Conservation (phyloP, 1,284 basidiomycete species). For the Cutaneotrichosporon dermatis region DNA sequence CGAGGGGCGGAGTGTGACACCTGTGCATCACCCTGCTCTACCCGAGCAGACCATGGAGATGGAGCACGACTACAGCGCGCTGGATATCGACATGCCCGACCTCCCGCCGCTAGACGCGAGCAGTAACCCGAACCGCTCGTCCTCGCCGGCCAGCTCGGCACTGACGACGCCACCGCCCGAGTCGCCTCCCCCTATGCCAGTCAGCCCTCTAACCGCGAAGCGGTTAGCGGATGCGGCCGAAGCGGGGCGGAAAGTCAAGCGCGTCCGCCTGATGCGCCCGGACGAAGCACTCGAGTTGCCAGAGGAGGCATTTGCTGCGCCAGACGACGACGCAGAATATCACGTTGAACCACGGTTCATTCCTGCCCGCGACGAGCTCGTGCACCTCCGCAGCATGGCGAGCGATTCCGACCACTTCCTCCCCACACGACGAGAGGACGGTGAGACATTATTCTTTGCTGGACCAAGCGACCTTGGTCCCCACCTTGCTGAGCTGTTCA, state of each 20-base stretch:
- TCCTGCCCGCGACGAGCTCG: constrained; percentile 71
- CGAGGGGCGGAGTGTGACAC: too few species aligned
- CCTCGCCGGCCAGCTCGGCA: constrained; percentile 1
- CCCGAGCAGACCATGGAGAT: too few species aligned
- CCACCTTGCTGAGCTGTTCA: constrained; percentile 74
- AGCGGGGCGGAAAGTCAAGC: constrained; percentile 51
- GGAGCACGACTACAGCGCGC: too few species aligned
- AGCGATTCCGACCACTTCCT: constrained; percentile 78
- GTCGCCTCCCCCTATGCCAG: constrained; percentile 38
- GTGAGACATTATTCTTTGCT: constrained; percentile 66
- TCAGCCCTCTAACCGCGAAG: constrained; percentile 56
- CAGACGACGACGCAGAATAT: constrained; percentile 62
- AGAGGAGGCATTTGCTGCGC: not conserved
- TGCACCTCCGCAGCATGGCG: constrained; percentile 75
- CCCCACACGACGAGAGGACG: constrained; percentile 66
- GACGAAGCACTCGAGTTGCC: constrained; percentile 66
- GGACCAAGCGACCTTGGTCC: constrained; percentile 65
- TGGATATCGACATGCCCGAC: constrained; percentile 14
- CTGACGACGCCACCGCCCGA: constrained; percentile 43
- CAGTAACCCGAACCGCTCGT: not conserved
- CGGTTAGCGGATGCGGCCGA: constrained; percentile 34
- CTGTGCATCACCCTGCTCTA: too few species aligned
- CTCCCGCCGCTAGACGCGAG: constrained; percentile 46
- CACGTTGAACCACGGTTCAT: constrained; percentile 69
- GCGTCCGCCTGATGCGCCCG: constrained; percentile 53